phyloP scores from a whole-genome alignment of 2,329 filamentous ascomycete genomes.

The Ophiostoma australiae region DNA sequence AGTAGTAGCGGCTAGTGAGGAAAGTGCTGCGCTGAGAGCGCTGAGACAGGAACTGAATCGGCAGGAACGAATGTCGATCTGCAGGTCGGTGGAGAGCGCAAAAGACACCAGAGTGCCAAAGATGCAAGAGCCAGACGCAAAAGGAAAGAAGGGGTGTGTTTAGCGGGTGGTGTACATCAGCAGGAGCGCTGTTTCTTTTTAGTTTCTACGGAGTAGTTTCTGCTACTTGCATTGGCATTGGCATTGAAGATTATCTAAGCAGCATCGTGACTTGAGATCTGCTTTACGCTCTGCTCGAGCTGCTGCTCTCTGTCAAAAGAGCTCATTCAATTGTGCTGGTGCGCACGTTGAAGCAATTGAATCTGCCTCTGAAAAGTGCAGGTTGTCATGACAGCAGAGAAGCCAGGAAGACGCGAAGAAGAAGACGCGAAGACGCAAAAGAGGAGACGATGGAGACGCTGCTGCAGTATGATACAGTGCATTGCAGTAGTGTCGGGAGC shows the following conservation, averaged over 20 bases:
- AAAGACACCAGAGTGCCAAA: neutral
- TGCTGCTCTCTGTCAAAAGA: too few relatives aligned
- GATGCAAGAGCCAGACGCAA: neutral
- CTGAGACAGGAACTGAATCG: slow-evolving; percentile 15
- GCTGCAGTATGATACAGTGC: slow-evolving; percentile 13
- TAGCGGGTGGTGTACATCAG: neutral
- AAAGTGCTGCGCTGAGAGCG: neutral
- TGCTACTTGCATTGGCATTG: neutral
- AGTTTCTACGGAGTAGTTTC: too few relatives aligned
- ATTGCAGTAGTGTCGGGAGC: slow-evolving; percentile 17
- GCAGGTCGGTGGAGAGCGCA: slow-evolving; percentile 12
- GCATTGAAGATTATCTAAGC: neutral
- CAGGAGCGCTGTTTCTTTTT: neutral
- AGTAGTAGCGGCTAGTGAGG: neutral
- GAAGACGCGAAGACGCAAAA: slow-evolving; percentile 1
- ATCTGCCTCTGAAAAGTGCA: neutral
- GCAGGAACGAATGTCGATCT: slow-evolving; percentile 15
- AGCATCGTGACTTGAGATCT: neutral
- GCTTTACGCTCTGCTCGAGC: too few relatives aligned
- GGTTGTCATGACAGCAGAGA: neutral
- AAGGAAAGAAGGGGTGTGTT: neutral
- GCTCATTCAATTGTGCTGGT: neutral
- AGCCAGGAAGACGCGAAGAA: neutral
- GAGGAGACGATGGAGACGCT: neutral
- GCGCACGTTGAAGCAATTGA: neutral